Evolutionary conservation across 495 filamentous ascomycete species (phyloP).

Genomic region (Penicillium angulare): DNA sequence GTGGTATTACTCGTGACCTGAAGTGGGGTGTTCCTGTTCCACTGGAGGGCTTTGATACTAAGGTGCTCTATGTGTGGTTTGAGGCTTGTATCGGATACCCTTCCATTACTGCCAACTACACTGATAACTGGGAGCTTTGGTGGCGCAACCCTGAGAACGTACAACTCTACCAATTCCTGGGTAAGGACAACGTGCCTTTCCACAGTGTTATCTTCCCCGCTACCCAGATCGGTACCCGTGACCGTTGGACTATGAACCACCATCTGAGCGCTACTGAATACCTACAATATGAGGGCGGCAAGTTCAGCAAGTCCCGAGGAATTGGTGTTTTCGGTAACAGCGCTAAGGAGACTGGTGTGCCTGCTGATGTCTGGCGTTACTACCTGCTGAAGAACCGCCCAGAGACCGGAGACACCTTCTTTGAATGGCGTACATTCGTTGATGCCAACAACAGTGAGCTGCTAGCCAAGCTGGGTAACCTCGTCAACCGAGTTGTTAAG

Average conservation of each 20-base stretch:
- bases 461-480: slow-evolving; percentile 88
- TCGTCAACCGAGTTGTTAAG: slow-evolving; percentile 91
- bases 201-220: slow-evolving; percentile 91
- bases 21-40: slow-evolving; percentile 83
- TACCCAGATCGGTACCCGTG: slow-evolving; percentile 76
- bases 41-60: slow-evolving; percentile 62
- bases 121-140: slow-evolving; percentile 89
- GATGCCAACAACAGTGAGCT: slow-evolving; percentile 87
- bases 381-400: slow-evolving; percentile 87
- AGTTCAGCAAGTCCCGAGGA: slow-evolving; percentile 90
- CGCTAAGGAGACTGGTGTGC: slow-evolving; percentile 84
- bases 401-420: slow-evolving; percentile 85
- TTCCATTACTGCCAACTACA: slow-evolving; percentile 93
- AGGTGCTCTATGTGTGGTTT: slow-evolving; percentile 98
- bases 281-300: slow-evolving; percentile 91
- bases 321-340: slow-evolving; percentile 90
- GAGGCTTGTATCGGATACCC: slow-evolving; percentile 96
- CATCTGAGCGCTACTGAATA: slow-evolving; percentile 92
- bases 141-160: slow-evolving; percentile 90
- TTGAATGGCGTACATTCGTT: slow-evolving; percentile 84
- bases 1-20: slow-evolving; percentile 89
- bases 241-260: slow-evolving; percentile 89
- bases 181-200: slow-evolving; percentile 95
- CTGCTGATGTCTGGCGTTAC: slow-evolving; percentile 87
- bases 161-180: slow-evolving; percentile 94